A percentile compares a stretch with the other conserved stretches of the same genome.
phyloP scores from a whole-genome alignment of 2,329 filamentous ascomycete species.

The Phialemoniopsis sp. region DNA sequence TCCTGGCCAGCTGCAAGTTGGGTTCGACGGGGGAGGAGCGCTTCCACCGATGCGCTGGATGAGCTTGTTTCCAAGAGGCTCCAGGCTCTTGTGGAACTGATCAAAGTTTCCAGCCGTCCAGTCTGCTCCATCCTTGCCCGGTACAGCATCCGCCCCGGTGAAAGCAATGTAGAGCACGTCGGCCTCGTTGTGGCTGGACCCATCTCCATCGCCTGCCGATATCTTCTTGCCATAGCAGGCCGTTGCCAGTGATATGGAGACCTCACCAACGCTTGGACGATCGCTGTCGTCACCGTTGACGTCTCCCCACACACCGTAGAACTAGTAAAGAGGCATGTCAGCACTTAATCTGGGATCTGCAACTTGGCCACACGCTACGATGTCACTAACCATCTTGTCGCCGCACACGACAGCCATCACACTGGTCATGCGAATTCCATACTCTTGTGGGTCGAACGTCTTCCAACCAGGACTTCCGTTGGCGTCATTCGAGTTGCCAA shows the following conservation, averaged over 20 bases:
- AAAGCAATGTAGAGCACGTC: conserved; percentile 63
- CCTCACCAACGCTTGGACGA: conserved; percentile 38
- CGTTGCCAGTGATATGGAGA: conserved; percentile 40
- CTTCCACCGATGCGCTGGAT: conserved; percentile 29
- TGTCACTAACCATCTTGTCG: conserved; percentile 31
- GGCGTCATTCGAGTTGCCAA: conserved; percentile 39
- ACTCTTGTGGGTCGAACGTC: conserved; percentile 32
- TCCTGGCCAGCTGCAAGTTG: conserved; percentile 11
- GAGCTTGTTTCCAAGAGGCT: conserved; percentile 44
- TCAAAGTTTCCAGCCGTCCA: conserved; percentile 47
- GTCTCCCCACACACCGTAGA: conserved; percentile 52
- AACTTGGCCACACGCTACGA: not conserved
- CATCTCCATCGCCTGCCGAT: conserved; percentile 50
- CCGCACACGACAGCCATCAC: conserved; percentile 52
- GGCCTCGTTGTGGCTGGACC: conserved; percentile 46
- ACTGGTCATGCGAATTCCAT: conserved; percentile 42
- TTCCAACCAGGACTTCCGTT: too few species aligned
- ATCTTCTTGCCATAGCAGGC: conserved; percentile 44
- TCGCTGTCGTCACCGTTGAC: conserved; percentile 41
- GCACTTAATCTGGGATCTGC: not conserved
- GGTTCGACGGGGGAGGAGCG: conserved; percentile 3
- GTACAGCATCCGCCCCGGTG: conserved; percentile 49
- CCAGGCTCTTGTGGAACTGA: conserved; percentile 51
- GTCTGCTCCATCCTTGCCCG: conserved; percentile 44
- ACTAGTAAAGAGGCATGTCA: conserved; percentile 12